These are phyloP conservation scores for Trichoderma citrinoviride DNA, from an alignment of 2,329 filamentous ascomycete genomes.

Conservation along the genomic window DNA sequence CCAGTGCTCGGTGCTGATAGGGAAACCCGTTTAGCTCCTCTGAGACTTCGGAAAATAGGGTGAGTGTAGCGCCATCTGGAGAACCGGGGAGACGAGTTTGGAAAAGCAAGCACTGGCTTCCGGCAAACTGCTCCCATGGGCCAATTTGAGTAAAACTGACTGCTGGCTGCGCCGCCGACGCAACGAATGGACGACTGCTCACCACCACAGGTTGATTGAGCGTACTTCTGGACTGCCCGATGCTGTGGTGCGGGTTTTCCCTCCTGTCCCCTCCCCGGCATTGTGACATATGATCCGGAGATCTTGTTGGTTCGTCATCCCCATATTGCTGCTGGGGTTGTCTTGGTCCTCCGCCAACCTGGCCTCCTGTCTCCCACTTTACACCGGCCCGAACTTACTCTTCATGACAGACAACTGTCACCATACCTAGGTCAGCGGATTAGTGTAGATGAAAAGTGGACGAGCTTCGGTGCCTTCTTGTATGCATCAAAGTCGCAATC, in stretches of 20 bases:
- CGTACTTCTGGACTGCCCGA: neutral
- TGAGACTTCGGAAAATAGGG: slow-evolving; percentile 14
- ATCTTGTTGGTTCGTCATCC: slow-evolving; percentile 19
- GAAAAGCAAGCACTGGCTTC: slow-evolving; percentile 4
- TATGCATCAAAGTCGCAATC: neutral
- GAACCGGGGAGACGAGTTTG: slow-evolving; percentile 4
- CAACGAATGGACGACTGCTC: neutral
- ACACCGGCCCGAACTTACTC: neutral
- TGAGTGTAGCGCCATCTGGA: slow-evolving; percentile 13
- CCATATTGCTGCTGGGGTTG: neutral
- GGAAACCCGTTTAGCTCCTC: slow-evolving; percentile 10
- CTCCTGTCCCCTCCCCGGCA: neutral
- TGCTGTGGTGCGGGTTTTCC: slow-evolving; percentile 1
- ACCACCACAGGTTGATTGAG: neutral
- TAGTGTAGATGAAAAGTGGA: slow-evolving; percentile 7
- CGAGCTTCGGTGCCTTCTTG: neutral
- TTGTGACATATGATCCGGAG: slow-evolving; percentile 19
- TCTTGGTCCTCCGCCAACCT: neutral
- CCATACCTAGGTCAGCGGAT: neutral
- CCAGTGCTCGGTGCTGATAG: neutral
- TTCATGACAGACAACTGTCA: neutral
- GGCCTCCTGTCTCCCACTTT: neutral
- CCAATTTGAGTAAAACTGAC: neutral
- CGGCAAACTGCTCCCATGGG: neutral
- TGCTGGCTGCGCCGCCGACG: slow-evolving; percentile 4